Base-by-base conservation (phyloP, 305 asterid genomes). In the Rubia peregrina region DNA sequence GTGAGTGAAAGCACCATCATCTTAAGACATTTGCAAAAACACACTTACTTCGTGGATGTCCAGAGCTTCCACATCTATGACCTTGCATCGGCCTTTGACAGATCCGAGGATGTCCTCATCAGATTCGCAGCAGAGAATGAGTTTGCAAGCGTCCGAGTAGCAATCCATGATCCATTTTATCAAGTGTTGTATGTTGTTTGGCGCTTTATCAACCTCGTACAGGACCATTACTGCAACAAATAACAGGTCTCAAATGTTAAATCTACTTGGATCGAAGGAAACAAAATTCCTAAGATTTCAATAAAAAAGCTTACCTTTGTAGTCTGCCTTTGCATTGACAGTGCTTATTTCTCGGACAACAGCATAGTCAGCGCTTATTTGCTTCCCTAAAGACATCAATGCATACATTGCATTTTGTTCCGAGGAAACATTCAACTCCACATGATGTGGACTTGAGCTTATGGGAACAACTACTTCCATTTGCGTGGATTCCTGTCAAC, bases 121-220 rank as follows among this genome's bases (percentile, higher is more conserved):
- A 71, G 85, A 89, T 83, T 87, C 90, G 74, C 97, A 89, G 78
- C 89, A 87, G 49, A 91, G 91, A 73, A 91, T 76, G 26, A 91
- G 91, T 55, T 83, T 91, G 78, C 95, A 89, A 65, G 88, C 86
- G 76, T 91, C 95, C 1, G 97, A 79, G 77, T 89, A 89, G 72
- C 96, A 85, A 76, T 91, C 97, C 89, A 89, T 89, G 68, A 86
- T 88, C 97, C 97, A 91, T 79, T 91, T 89, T 70, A 89, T 77
- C 0, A 91, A 80, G 79, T 89, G 97, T 19, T 88, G 96, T 66
- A 91, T 80, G 83, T 84, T 89, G 79, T 86, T 92, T 17, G 86
- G 77, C 3, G 95, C 89, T 85, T 88, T 89, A 77, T 91, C 97
- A 56, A 89, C 89, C 41, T 88, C 90, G 68, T 85, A 84, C 36